Evolutionary conservation across 257 asterid species (phyloP).

Genomic region (Gentiana straminea): DNA sequence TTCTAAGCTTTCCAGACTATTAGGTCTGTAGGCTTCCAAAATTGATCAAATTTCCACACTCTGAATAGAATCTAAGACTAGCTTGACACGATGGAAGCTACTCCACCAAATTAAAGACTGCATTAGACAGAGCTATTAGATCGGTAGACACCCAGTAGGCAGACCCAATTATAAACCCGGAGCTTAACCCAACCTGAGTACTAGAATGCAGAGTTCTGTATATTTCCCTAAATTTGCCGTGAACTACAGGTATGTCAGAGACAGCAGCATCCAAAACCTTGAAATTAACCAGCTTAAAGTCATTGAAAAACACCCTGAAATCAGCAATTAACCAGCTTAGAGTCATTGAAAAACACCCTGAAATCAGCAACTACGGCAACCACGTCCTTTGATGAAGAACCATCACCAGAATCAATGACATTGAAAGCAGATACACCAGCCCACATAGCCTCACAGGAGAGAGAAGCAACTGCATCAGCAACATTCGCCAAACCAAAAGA

Average conservation of each 20-base stretch:
- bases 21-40: constrained; percentile 17
- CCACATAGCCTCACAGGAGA: constrained; percentile 76
- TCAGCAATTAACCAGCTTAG: constrained; percentile 34
- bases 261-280: constrained; percentile 20
- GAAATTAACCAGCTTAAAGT: no score
- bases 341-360: constrained; percentile 58
- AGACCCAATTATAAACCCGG: constrained; percentile 43
- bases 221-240: constrained; percentile 57
- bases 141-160: constrained; percentile 34
- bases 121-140: constrained; percentile 37
- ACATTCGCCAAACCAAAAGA: constrained; percentile 30
- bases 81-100: constrained; percentile 37
- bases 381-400: constrained; percentile 72
- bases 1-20: constrained; percentile 13
- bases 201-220: constrained; percentile 43
- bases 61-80: constrained; percentile 26
- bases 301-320: no score
- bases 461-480: constrained; percentile 62
- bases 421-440: constrained; percentile 57
- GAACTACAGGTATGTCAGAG: constrained; percentile 50
- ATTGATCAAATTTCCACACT: constrained; percentile 16
- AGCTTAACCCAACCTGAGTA: constrained; percentile 58
- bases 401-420: constrained; percentile 87
- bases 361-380: constrained; percentile 73
- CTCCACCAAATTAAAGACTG: constrained; percentile 46